These are phyloP conservation scores for Penicillium ucsense DNA, from an alignment of 495 filamentous ascomycete species.

Conservation along the genomic window DNA sequence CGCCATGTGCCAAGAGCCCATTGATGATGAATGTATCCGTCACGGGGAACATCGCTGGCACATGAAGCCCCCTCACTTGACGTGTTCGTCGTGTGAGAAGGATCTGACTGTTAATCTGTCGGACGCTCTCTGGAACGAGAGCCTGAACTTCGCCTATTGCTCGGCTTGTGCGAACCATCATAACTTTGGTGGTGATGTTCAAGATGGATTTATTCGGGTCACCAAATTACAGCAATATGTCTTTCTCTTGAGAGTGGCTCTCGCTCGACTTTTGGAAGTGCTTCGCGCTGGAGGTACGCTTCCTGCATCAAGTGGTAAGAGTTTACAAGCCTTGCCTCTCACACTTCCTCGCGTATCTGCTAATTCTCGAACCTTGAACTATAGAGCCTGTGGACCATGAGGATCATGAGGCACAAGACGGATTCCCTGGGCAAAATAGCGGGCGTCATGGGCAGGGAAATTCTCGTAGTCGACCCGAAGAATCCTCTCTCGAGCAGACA, in stretches of 20 bases:
- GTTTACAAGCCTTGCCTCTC: background rate
- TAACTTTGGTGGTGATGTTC: conserved; percentile 36
- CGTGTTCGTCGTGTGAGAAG: conserved; percentile 63
- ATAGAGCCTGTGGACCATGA: conserved; percentile 63
- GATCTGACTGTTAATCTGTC: conserved; percentile 56
- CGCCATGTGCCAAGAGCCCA: conserved; percentile 65
- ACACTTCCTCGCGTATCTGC: no score
- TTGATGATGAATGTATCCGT: conserved; percentile 85
- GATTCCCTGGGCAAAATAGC: conserved; percentile 38
- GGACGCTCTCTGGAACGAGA: conserved; percentile 57
- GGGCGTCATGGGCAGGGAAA: conserved; percentile 50
- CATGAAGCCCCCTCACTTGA: conserved; percentile 55
- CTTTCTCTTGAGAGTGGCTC: conserved; percentile 81
- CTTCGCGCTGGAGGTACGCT: conserved; percentile 73
- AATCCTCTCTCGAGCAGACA: conserved; percentile 85
- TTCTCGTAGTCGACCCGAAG: conserved; percentile 45
- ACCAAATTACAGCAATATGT: conserved; percentile 88
- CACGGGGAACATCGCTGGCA: conserved; percentile 73
- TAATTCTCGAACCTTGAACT: background rate
- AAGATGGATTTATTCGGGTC: conserved; percentile 51
- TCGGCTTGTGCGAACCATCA: conserved; percentile 48
- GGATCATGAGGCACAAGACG: conserved; percentile 58
- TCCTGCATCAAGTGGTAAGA: conserved; percentile 58
- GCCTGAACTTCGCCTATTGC: conserved; percentile 60
- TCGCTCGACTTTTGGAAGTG: conserved; percentile 81